Percentiles rank a stretch among this genome's conserved stretches.
Evolutionary conservation across 768 basidiomycete species (phyloP).

Genomic region (Leccinellum luteum): DNA sequence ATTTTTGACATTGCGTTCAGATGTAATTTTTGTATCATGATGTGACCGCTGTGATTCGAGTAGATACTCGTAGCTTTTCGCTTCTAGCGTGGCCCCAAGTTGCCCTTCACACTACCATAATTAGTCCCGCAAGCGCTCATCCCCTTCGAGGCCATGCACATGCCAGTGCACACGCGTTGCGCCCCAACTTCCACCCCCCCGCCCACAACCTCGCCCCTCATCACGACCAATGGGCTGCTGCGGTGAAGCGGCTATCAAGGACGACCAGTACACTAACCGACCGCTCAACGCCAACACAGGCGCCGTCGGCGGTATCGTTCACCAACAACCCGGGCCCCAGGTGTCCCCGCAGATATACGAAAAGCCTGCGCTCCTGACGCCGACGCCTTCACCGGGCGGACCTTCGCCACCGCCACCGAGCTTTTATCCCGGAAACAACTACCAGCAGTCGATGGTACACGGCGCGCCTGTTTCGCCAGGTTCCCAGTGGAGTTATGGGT

Average conservation of each 20-base stretch:
- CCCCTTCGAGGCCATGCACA: not conserved
- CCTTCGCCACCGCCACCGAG: constrained; percentile 48
- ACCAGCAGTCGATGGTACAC: constrained; percentile 23
- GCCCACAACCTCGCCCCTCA: not conserved
- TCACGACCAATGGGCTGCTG: constrained; percentile 59
- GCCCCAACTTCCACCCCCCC: not conserved
- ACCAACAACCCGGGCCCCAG: constrained; percentile 51
- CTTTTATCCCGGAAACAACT: constrained; percentile 17
- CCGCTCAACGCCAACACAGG: constrained; percentile 20
- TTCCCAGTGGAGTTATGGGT: constrained; percentile 22
- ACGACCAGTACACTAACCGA: constrained; percentile 35
- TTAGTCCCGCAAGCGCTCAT: constrained; percentile 10
- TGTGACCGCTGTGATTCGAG: no score
- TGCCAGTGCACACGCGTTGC: not conserved
- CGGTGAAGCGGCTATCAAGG: constrained; percentile 42
- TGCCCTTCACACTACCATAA: constrained; percentile 11
- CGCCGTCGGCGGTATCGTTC: constrained; percentile 33
- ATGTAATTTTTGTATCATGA: no score
- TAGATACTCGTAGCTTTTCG: no score
- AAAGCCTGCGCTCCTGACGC: constrained; percentile 42
- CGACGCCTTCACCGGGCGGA: constrained; percentile 30
- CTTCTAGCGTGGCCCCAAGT: constrained; percentile 4
- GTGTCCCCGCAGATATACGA: constrained; percentile 35
- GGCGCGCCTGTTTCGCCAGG: constrained; percentile 14
- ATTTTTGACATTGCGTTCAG: no score